A percentile compares a stretch with the other conserved stretches of the same genome.
phyloP scores from a whole-genome alignment of 768 basidiomycete species.

The Rhodotorula paludigena region DNA sequence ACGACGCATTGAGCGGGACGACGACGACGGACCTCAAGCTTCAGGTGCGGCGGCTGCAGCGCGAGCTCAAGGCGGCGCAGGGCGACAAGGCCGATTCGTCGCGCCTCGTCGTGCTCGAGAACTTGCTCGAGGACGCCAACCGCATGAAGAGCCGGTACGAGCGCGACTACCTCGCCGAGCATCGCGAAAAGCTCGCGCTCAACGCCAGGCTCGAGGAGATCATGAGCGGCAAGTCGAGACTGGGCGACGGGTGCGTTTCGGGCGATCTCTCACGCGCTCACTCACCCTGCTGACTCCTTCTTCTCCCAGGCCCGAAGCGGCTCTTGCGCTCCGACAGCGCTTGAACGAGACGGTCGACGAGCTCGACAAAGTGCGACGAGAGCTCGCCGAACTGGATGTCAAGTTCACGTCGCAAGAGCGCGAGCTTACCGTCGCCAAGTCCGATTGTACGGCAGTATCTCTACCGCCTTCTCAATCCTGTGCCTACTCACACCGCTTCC shows the following conservation, averaged over 20 bases:
- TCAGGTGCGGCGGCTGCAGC: conserved; percentile 70
- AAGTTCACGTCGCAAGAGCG: conserved; percentile 59
- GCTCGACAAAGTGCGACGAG: conserved; percentile 64
- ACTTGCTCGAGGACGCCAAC: conserved; percentile 82
- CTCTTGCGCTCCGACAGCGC: conserved; percentile 78
- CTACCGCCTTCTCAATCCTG: neutral
- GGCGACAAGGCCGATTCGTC: conserved; percentile 73
- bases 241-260: conserved; percentile 67
- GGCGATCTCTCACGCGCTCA: too few species aligned
- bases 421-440: conserved; percentile 75
- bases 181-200: conserved; percentile 73
- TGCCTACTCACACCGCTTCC: neutral
- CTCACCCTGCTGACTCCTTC: neutral
- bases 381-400: conserved; percentile 67
- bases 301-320: conserved; percentile 66
- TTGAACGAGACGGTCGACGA: conserved; percentile 82
- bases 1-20: conserved; percentile 72
- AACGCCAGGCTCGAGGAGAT: conserved; percentile 83
- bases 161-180: conserved; percentile 73
- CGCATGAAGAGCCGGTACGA: conserved; percentile 86
- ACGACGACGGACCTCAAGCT: conserved; percentile 90
- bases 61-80: conserved; percentile 70
- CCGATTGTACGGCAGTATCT: conserved; percentile 59
- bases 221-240: conserved; percentile 66
- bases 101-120: conserved; percentile 77